Evolutionary conservation across 2,329 filamentous ascomycete genomes (phyloP).

Genomic region (Neoarthrinium moseri): DNA sequence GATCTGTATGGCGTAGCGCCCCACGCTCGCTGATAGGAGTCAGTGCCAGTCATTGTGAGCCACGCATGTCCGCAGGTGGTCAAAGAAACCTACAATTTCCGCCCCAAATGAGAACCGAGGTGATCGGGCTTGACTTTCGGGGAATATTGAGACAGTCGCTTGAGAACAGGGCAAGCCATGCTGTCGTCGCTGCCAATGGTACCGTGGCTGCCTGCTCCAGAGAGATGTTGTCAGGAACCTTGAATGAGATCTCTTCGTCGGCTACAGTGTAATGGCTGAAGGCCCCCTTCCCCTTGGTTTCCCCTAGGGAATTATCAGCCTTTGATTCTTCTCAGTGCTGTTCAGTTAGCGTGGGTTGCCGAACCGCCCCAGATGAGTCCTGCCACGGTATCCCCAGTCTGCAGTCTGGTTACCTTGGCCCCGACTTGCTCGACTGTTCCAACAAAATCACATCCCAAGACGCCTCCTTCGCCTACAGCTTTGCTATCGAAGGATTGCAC

Average conservation of each 20-base stretch:
- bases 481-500: neutral
- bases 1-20: neutral
- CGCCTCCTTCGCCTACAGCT: neutral
- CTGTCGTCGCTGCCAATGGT: neutral
- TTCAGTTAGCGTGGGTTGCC: no score
- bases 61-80: no score
- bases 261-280: neutral
- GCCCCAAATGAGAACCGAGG: neutral
- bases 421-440: neutral
- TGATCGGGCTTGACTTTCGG: no score
- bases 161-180: neutral
- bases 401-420: neutral
- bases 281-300: neutral
- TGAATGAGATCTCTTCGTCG: neutral
- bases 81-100: neutral
- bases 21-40: neutral
- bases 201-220: neutral
- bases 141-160: neutral
- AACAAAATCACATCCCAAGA: neutral
- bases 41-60: neutral
- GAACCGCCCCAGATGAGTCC: conserved; percentile 1
- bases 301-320: neutral
- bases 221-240: neutral
- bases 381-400: neutral
- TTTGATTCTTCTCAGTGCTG: no score